Conservation (phyloP, 1,284 basidiomycete genomes). For the Apiotrichum brassicae region DNA sequence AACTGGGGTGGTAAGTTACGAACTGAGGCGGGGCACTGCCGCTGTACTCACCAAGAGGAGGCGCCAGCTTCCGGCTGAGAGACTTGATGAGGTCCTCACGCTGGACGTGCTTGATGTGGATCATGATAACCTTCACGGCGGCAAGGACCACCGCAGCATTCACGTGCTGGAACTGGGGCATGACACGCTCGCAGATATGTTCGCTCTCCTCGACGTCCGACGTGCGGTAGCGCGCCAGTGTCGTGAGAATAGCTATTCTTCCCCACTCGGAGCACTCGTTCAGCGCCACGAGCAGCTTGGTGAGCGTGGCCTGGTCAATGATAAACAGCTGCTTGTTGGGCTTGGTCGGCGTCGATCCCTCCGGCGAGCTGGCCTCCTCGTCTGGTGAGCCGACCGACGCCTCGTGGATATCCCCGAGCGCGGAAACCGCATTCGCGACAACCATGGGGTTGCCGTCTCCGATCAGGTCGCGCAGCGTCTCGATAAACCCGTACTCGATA, state of each 20-base stretch:
- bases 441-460: slow-evolving; percentile 98
- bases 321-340: slow-evolving; percentile 58
- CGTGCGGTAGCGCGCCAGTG: slow-evolving; percentile 74
- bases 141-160: slow-evolving; percentile 92
- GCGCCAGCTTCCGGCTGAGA: slow-evolving; percentile 93
- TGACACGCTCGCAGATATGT: slow-evolving; percentile 96
- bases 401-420: slow-evolving; percentile 87
- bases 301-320: slow-evolving; percentile 74
- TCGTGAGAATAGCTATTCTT: slow-evolving; percentile 83
- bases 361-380: slow-evolving; percentile 22
- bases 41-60: slow-evolving; percentile 67
- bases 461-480: slow-evolving; percentile 60
- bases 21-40: too few relatives aligned
- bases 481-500: slow-evolving; percentile 89
- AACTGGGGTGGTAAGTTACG: slow-evolving; percentile 54
- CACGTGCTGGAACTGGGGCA: slow-evolving; percentile 96
- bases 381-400: slow-evolving; percentile 27
- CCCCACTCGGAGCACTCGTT: slow-evolving; percentile 99
- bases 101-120: slow-evolving; percentile 77
- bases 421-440: slow-evolving; percentile 95
- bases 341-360: slow-evolving; percentile 49
- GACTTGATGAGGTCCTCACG: slow-evolving; percentile 82
- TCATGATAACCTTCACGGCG: slow-evolving; percentile 96
- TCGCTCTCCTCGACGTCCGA: slow-evolving; percentile 89
- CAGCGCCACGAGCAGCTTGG: slow-evolving; percentile 86